Conservation (phyloP, 768 basidiomycete genomes). For the Neoboletus subvelutipes region DNA sequence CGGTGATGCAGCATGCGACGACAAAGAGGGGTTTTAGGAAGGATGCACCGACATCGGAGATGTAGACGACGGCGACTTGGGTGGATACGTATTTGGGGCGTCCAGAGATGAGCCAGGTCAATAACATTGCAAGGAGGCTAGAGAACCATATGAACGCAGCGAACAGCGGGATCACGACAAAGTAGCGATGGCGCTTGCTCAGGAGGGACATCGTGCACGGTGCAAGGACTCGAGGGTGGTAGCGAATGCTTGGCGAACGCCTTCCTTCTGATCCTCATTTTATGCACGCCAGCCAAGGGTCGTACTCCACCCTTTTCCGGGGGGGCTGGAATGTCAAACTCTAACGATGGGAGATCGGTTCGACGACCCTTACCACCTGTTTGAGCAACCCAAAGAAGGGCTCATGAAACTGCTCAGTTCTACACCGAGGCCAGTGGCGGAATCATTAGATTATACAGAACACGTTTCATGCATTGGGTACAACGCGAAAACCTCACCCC, state of each 20-base stretch:
- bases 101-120: conserved; percentile 70
- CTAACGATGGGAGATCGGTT: too few species aligned
- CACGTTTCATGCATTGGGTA: neutral
- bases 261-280: neutral
- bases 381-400: neutral
- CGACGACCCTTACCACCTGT: too few species aligned
- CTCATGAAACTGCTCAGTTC: neutral
- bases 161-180: conserved; percentile 63
- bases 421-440: too few species aligned
- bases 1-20: conserved; percentile 62
- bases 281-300: conserved; percentile 5
- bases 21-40: conserved; percentile 76
- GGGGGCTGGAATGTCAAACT: neutral
- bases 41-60: conserved; percentile 76
- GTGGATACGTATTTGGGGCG: conserved; percentile 49
- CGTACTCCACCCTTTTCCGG: neutral
- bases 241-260: too few species aligned
- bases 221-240: neutral
- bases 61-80: conserved; percentile 63
- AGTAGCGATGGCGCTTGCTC: conserved; percentile 52
- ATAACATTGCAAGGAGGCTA: conserved; percentile 68
- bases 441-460: neutral
- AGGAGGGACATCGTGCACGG: conserved; percentile 20
- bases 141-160: conserved; percentile 67
- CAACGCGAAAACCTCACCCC: neutral